phyloP scores from a whole-genome alignment of 208 protist genomes.

The Wallacemonas sp. region DNA sequence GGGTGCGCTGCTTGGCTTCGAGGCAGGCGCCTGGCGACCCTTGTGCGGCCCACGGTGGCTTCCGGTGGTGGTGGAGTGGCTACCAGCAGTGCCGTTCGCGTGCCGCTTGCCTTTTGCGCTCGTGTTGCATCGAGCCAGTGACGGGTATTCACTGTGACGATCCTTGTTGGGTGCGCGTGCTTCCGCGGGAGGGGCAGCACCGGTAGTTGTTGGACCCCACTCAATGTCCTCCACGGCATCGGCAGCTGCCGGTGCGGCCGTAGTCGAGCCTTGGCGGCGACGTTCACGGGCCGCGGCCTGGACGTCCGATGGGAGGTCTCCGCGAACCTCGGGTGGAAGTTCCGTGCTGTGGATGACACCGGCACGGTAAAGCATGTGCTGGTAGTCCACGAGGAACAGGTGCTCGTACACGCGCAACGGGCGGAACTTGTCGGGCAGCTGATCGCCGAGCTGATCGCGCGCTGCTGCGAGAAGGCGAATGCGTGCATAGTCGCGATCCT shows the following conservation, averaged over 20 bases:
- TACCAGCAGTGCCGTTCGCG: background rate
- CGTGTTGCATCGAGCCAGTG: constrained; percentile 22
- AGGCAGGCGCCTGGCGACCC: too few relatives aligned
- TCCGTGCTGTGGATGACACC: constrained; percentile 30
- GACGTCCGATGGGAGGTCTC: constrained; percentile 22
- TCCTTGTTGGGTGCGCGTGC: background rate
- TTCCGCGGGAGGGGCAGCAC: background rate
- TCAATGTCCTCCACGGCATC: constrained; percentile 23
- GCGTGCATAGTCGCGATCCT: constrained; percentile 17
- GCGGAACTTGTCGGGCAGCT: background rate
- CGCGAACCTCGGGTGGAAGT: constrained; percentile 11
- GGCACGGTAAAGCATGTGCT: constrained; percentile 30
- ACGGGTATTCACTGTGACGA: constrained; percentile 11
- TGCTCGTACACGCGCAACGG: constrained; percentile 66
- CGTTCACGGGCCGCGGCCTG: background rate
- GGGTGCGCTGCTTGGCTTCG: too few relatives aligned
- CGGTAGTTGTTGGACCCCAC: constrained; percentile 10
- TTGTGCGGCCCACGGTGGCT: too few relatives aligned
- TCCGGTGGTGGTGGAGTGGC: too few relatives aligned
- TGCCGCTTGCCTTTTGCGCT: background rate
- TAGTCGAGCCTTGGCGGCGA: background rate
- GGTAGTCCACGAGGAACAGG: constrained; percentile 59
- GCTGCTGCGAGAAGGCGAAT: constrained; percentile 25
- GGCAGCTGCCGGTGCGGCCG: constrained; percentile 14
- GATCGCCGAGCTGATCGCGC: constrained; percentile 7